These are phyloP conservation scores for Wallacemonas sp. DNA, from an alignment of 208 protist genomes.

Conservation along the genomic window DNA sequence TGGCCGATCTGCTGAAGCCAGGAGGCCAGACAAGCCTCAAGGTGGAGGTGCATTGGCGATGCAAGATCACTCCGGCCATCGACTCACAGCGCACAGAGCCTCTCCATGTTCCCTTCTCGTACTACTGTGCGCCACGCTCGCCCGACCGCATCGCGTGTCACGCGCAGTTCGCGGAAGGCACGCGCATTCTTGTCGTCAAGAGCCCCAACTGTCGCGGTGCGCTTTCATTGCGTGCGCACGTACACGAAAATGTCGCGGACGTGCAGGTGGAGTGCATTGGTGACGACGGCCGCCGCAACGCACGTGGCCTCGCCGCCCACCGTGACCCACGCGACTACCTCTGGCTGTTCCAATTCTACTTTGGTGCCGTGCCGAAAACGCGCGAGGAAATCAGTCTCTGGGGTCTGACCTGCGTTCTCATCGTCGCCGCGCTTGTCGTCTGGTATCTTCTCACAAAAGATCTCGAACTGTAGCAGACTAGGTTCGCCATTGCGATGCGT, in stretches of 20 bases:
- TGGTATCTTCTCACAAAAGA: slow-evolving; percentile 79
- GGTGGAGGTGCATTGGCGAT: slow-evolving; percentile 43
- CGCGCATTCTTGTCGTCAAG: slow-evolving; percentile 29
- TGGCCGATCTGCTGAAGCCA: background rate
- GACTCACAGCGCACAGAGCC: background rate
- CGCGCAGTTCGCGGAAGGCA: slow-evolving; percentile 26
- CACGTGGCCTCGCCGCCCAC: slow-evolving; percentile 7
- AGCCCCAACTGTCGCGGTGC: slow-evolving; percentile 43
- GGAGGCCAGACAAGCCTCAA: slow-evolving; percentile 1
- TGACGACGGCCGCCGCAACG: background rate
- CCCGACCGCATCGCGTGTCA: slow-evolving; percentile 50
- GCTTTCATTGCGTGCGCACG: slow-evolving; percentile 28
- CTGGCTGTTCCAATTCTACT: slow-evolving; percentile 50
- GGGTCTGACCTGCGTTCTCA: slow-evolving; percentile 26
- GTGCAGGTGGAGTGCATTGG: slow-evolving; percentile 32
- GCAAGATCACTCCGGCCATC: slow-evolving; percentile 9
- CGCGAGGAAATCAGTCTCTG: slow-evolving; percentile 33
- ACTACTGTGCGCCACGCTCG: slow-evolving; percentile 54
- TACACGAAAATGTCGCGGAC: slow-evolving; percentile 19
- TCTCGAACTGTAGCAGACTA: slow-evolving; percentile 32
- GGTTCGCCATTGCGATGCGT: background rate
- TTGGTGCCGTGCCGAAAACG: slow-evolving; percentile 27
- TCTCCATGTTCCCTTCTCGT: slow-evolving; percentile 49
- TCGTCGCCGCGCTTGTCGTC: slow-evolving; percentile 35
- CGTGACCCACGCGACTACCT: slow-evolving; percentile 33